These are phyloP conservation scores for Phlyctochytrium planicorne DNA, from an alignment of 192 early-diverging fungal species.

Conservation along the genomic window DNA sequence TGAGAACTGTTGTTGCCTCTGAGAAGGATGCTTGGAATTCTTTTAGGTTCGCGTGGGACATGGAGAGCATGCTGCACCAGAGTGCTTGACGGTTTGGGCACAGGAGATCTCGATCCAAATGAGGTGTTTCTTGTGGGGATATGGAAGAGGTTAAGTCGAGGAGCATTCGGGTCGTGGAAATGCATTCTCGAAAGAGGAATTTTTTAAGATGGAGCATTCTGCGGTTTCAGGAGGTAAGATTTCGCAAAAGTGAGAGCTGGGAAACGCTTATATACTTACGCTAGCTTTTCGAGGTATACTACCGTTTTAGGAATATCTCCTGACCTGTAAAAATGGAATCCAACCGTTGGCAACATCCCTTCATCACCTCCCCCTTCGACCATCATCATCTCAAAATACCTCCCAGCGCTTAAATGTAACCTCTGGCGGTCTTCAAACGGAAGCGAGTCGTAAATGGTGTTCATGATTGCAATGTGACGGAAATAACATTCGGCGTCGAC, in stretches of 20 bases:
- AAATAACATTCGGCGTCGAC: not conserved
- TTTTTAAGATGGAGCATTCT: not conserved
- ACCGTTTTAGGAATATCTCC: not conserved
- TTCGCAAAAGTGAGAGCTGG: not conserved
- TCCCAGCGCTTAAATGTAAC: conserved; percentile 3
- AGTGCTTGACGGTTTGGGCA: not conserved
- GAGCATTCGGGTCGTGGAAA: not conserved
- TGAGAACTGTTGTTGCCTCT: not conserved
- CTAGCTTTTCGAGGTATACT: not conserved
- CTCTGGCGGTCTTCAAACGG: not conserved
- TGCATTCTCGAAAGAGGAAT: conserved; percentile 5
- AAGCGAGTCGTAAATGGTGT: conserved; percentile 6
- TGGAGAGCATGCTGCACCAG: not conserved
- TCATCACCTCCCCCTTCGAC: not conserved
- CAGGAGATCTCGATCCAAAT: not conserved
- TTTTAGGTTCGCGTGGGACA: not conserved
- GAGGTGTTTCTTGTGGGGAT: not conserved
- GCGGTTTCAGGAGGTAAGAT: not conserved
- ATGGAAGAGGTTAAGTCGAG: not conserved
- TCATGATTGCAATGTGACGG: conserved; percentile 1
- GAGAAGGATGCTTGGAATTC: not conserved
- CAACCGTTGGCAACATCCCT: not conserved
- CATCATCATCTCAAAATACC: not conserved
- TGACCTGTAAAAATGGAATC: not conserved
- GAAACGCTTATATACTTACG: not conserved